phyloP scores from a whole-genome alignment of 2,329 filamentous ascomycete species.

The Hymenoscyphus albidus region DNA sequence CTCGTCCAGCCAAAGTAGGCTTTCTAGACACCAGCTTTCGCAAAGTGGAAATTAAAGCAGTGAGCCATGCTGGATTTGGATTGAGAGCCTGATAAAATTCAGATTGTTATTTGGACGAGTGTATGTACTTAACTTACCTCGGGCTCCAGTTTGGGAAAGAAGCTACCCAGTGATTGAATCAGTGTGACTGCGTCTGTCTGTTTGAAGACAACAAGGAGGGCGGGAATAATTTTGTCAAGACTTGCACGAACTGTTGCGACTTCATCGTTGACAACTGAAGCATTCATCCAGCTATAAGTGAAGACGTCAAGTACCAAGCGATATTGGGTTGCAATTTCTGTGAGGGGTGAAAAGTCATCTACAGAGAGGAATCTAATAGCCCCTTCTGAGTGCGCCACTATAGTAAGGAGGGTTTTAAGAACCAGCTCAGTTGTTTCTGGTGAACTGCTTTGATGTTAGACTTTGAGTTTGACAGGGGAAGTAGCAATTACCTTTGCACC shows the following conservation, averaged over 20 bases:
- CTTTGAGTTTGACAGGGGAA: conserved; percentile 8
- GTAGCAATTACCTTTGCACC: conserved; percentile 46
- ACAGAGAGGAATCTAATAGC: conserved; percentile 46
- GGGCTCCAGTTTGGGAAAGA: conserved; percentile 48
- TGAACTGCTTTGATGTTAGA: conserved; percentile 39
- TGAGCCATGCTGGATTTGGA: conserved; percentile 51
- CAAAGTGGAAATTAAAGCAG: conserved; percentile 45
- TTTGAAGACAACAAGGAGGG: conserved; percentile 50
- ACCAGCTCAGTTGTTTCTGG: conserved; percentile 50
- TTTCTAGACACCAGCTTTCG: conserved; percentile 51
- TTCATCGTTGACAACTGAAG: conserved; percentile 35
- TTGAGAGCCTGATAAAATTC: conserved; percentile 43
- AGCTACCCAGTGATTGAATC: conserved; percentile 51
- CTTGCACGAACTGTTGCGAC: conserved; percentile 37
- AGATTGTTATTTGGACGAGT: neutral
- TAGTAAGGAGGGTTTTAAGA: conserved; percentile 53
- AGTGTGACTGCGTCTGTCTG: conserved; percentile 59
- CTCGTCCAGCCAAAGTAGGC: conserved; percentile 51
- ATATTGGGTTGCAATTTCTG: conserved; percentile 53
- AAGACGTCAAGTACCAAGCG: conserved; percentile 54
- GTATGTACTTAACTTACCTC: conserved; percentile 39
- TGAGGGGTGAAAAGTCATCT: conserved; percentile 51
- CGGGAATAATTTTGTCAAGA: conserved; percentile 46
- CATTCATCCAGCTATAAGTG: conserved; percentile 53
- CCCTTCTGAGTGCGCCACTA: conserved; percentile 51